phyloP scores from a whole-genome alignment of 495 filamentous ascomycete genomes.

The Hypoxylon cercidicola region DNA sequence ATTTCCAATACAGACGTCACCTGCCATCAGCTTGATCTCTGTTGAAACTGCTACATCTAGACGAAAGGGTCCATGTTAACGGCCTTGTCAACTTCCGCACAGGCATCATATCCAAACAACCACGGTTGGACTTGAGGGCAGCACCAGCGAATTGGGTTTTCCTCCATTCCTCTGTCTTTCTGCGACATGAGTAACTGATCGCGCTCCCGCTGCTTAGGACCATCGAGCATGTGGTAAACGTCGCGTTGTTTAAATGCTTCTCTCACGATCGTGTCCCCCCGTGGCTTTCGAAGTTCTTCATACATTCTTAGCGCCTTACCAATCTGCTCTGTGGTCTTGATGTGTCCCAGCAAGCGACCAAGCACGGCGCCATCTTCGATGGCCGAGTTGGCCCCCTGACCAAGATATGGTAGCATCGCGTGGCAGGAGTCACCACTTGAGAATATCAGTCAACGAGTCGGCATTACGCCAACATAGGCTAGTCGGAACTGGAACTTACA shows the following conservation, averaged over 20 bases:
- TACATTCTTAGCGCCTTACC: constrained; percentile 59
- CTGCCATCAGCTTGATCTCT: not conserved
- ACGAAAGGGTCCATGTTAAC: constrained; percentile 28
- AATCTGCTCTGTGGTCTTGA: constrained; percentile 32
- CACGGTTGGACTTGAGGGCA: constrained; percentile 63
- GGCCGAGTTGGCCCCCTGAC: constrained; percentile 58
- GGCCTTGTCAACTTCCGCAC: constrained; percentile 62
- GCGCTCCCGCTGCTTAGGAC: constrained; percentile 60
- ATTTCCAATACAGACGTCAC: not conserved
- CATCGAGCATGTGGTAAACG: constrained; percentile 67
- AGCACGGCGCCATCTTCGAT: constrained; percentile 60
- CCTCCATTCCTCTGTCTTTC: constrained; percentile 52
- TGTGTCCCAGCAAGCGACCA: constrained; percentile 50
- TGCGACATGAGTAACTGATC: constrained; percentile 55
- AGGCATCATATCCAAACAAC: constrained; percentile 65
- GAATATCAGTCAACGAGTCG: not conserved
- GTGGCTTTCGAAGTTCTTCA: constrained; percentile 58
- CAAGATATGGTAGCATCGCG: constrained; percentile 67
- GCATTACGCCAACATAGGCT: not conserved
- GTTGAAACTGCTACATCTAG: not conserved
- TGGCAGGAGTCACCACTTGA: constrained; percentile 64
- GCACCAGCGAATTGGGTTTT: constrained; percentile 60
- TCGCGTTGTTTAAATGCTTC: constrained; percentile 64
- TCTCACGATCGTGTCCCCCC: constrained; percentile 59
- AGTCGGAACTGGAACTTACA: constrained; percentile 31